Base-by-base conservation (phyloP, 257 asterid species). In the Scutellaria baicalensis region DNA sequence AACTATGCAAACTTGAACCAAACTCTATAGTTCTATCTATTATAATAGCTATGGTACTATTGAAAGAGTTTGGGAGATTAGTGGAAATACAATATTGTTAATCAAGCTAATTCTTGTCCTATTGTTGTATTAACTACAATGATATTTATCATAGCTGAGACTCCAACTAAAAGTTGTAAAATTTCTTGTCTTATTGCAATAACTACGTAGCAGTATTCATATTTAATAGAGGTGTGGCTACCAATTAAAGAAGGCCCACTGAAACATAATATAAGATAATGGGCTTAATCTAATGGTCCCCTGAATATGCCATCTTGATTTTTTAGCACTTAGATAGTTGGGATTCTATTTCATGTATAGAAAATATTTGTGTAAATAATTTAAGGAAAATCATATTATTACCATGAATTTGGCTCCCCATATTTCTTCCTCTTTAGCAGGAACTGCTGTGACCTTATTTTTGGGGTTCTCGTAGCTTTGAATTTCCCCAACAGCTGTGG, bases 391-490 rank as follows among this genome's bases (percentile, higher is more conserved):
- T 57, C 47, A 65, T 60, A 49, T 81, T n/a, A n/a, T n/a, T 88
- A 94, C 99, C 98, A 91, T 82, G 86, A 84, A 91, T 73, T 89
- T 92, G 6, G 99, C 96, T 63, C 99, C 99, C 97, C 98, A 94
- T 13, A 94, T 94, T 67, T 94, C 99, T 73, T 89, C 99, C 77
- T 94, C 99, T 56, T 79, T 66, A 36, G 98, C 97, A 52, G 95
- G 96, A 63, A 94, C 93, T 20, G 97, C 99, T 5, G 95, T 94
- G 69, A 94, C 84, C 86, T 94, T 94, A 74, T 82, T 89, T 66
- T 94, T 94, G 14, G 99, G 99, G 68, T 94, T 91, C 88, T 94
- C 97, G 11, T 89, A 94, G 91, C 97, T 82, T 83, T 89, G 79
- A 42, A 94, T 79, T 60, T 78, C 97, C 47, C 99, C 99, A 10